Evolutionary conservation across 805 yeast species (phyloP).

Genomic region (Candida berthetii): DNA sequence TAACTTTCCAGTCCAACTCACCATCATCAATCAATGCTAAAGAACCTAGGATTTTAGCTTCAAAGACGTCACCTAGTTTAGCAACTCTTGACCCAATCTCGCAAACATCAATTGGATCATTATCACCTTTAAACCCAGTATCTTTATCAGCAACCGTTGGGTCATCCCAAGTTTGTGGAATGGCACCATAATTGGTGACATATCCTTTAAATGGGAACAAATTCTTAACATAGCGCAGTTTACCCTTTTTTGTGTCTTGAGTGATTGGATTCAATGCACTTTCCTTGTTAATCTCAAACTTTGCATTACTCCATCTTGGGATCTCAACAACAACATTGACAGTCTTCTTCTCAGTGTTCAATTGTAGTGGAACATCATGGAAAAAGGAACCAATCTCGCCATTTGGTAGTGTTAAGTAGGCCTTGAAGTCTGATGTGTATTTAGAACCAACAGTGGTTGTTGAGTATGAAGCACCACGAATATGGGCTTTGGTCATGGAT

Average conservation of each 20-base stretch:
- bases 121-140: conserved; percentile 62
- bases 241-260: conserved; percentile 74
- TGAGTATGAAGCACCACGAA: neutral
- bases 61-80: conserved; percentile 56
- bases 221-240: conserved; percentile 70
- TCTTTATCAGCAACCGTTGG: conserved; percentile 51
- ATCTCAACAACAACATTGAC: conserved; percentile 71
- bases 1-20: conserved; percentile 93
- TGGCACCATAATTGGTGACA: conserved; percentile 82
- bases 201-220: conserved; percentile 82
- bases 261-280: conserved; percentile 65
- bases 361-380: conserved; percentile 63
- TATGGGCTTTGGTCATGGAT: neutral
- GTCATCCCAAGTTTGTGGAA: conserved; percentile 97
- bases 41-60: conserved; percentile 68
- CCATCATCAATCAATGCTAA: conserved; percentile 86
- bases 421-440: conserved; percentile 31
- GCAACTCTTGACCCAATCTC: conserved; percentile 57
- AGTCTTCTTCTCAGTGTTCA: conserved; percentile 33
- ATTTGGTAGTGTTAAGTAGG: conserved; percentile 34
- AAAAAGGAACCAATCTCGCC: conserved; percentile 54
- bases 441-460: conserved; percentile 25
- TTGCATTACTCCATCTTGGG: conserved; percentile 79
- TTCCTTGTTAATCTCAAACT: conserved; percentile 66
- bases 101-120: conserved; percentile 92